Evolutionary conservation across 2,329 filamentous ascomycete species (phyloP).

Genomic region (Botrytis paeoniae): DNA sequence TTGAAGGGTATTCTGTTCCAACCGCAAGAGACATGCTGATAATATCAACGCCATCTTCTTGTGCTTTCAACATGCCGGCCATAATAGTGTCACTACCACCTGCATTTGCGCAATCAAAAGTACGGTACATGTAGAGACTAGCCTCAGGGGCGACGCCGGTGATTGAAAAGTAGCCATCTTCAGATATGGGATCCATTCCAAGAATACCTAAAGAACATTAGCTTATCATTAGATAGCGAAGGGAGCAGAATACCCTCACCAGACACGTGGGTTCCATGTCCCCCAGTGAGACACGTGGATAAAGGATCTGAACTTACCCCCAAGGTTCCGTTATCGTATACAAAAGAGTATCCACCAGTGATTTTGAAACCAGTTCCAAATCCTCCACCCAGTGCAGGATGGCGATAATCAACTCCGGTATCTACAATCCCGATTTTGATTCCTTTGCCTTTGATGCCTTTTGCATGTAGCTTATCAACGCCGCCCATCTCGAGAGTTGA

Average conservation of each 20-base stretch:
- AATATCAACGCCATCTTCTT: slow-evolving; percentile 28
- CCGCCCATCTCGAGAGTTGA: slow-evolving; percentile 25
- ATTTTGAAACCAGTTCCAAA: slow-evolving; percentile 60
- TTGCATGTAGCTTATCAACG: slow-evolving; percentile 43
- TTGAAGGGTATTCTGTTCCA: slow-evolving; percentile 15
- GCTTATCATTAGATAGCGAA: neutral
- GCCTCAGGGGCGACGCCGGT: slow-evolving; percentile 30
- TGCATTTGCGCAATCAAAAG: slow-evolving; percentile 26
- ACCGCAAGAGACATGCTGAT: slow-evolving; percentile 31
- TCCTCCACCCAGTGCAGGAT: slow-evolving; percentile 62
- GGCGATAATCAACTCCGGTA: slow-evolving; percentile 55
- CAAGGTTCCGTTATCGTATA: slow-evolving; percentile 45
- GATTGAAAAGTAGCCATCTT: slow-evolving; percentile 22
- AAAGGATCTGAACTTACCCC: slow-evolving; percentile 25
- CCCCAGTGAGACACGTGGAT: slow-evolving; percentile 26
- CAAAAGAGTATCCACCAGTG: slow-evolving; percentile 54
- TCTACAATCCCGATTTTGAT: slow-evolving; percentile 42
- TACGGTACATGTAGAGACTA: slow-evolving; percentile 29
- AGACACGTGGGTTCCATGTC: slow-evolving; percentile 31
- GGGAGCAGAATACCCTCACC: slow-evolving; percentile 16
- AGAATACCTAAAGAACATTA: slow-evolving; percentile 24
- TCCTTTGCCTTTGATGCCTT: slow-evolving; percentile 47
- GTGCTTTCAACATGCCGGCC: slow-evolving; percentile 28
- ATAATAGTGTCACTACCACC: slow-evolving; percentile 27
- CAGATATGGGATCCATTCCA: slow-evolving; percentile 25